Evolutionary conservation across 2,329 filamentous ascomycete species (phyloP).

Genomic region (Clonostachys rosea): DNA sequence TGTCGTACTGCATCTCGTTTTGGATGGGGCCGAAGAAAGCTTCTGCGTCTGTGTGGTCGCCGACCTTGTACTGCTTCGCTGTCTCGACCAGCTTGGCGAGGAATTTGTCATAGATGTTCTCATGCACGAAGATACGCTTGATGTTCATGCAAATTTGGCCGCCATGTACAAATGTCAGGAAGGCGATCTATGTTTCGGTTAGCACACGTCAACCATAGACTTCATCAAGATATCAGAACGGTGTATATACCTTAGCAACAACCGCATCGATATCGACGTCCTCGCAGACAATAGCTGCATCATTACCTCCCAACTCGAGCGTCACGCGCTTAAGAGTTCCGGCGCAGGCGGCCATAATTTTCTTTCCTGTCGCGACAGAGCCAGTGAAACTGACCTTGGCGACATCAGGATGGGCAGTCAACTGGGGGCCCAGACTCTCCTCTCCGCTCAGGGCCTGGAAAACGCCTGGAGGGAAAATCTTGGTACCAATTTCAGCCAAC

Average conservation of each 20-base stretch:
- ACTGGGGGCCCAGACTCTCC: constrained; percentile 52
- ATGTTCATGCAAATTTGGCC: neutral
- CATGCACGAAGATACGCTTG: constrained; percentile 55
- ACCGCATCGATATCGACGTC: constrained; percentile 36
- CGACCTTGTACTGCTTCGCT: neutral
- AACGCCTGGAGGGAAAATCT: constrained; percentile 58
- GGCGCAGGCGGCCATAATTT: constrained; percentile 50
- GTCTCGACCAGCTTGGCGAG: constrained; percentile 22
- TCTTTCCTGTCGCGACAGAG: constrained; percentile 55
- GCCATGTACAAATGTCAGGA: constrained; percentile 6
- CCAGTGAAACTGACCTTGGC: constrained; percentile 63
- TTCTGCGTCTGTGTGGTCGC: neutral
- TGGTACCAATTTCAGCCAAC: constrained; percentile 50
- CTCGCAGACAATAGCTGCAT: constrained; percentile 1
- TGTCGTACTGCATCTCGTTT: constrained; percentile 59
- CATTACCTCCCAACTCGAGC: constrained; percentile 40
- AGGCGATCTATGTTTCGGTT: constrained; percentile 7
- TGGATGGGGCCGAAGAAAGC: constrained; percentile 52
- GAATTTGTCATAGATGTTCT: constrained; percentile 50
- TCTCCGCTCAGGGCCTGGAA: constrained; percentile 56
- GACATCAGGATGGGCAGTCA: constrained; percentile 55
- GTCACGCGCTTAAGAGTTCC: constrained; percentile 56
- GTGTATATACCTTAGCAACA: neutral
- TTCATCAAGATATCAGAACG: too few species aligned
- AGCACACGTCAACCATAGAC: too few species aligned